Conservation (phyloP, 2,329 filamentous ascomycete species). For the Sclerotinia borealis region DNA sequence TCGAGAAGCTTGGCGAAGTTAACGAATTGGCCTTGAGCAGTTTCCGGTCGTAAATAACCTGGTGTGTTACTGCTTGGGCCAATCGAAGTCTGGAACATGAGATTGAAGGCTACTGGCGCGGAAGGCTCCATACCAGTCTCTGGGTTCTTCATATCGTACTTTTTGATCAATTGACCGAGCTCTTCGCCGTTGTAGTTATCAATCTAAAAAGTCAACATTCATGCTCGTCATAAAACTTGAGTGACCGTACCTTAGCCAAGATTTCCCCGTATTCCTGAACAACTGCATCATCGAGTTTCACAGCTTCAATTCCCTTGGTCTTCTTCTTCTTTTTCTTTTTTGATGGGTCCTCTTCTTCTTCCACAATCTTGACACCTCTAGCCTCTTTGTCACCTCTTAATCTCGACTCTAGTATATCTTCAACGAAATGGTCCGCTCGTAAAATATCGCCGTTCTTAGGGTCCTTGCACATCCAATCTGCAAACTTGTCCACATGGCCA, state of each 20-base stretch:
- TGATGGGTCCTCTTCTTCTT: slow-evolving; percentile 63
- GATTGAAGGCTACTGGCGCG: slow-evolving; percentile 86
- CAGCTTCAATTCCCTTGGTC: slow-evolving; percentile 65
- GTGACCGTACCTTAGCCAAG: slow-evolving; percentile 56
- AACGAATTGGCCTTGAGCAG: slow-evolving; percentile 94
- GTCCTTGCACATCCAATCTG: slow-evolving; percentile 98
- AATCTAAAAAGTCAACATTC: slow-evolving; percentile 45
- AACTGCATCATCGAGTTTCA: slow-evolving; percentile 82
- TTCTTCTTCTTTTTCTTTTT: slow-evolving; percentile 96
- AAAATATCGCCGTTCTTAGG: slow-evolving; percentile 96
- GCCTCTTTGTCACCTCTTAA: slow-evolving; percentile 90
- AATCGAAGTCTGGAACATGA: slow-evolving; percentile 97
- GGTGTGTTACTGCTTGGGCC: slow-evolving; percentile 83
- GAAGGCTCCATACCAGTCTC: slow-evolving; percentile 69
- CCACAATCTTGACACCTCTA: slow-evolving; percentile 72
- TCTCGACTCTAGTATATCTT: slow-evolving; percentile 82
- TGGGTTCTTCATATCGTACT: slow-evolving; percentile 88
- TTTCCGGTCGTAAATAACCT: slow-evolving; percentile 87
- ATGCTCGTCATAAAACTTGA: neutral
- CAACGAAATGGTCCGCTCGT: slow-evolving; percentile 91
- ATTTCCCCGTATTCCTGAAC: slow-evolving; percentile 88
- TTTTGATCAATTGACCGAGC: slow-evolving; percentile 81
- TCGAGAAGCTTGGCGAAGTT: slow-evolving; percentile 96
- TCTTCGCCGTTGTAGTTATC: slow-evolving; percentile 90
- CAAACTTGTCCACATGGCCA: slow-evolving; percentile 94